These are phyloP conservation scores for Geosmithia morbida DNA, from an alignment of 2,329 filamentous ascomycete genomes.

Conservation along the genomic window DNA sequence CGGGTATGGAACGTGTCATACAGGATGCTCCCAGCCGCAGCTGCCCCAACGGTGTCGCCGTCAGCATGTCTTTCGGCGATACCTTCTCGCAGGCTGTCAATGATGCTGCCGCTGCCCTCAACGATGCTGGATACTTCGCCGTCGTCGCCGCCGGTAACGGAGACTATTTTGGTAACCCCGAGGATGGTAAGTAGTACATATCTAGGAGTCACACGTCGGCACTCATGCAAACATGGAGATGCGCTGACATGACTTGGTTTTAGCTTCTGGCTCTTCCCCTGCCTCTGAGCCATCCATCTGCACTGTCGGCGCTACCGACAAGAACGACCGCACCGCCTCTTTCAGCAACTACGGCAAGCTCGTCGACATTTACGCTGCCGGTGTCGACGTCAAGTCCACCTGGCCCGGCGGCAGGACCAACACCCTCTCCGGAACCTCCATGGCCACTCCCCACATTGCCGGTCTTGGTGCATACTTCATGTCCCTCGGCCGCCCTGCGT, in stretches of 20 bases:
- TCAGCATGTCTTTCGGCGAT: conserved; percentile 26
- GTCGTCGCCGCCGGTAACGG: conserved; percentile 26
- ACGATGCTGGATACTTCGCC: conserved; percentile 19
- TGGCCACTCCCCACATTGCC: conserved; percentile 48
- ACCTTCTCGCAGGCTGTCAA: conserved; percentile 16
- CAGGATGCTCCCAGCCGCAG: conserved; percentile 10
- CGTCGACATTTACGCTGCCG: conserved; percentile 24
- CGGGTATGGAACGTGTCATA: conserved; percentile 21
- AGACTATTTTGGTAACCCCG: not conserved
- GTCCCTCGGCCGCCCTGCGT: conserved; percentile 23
- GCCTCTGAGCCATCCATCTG: conserved; percentile 24
- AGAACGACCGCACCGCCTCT: conserved; percentile 16
- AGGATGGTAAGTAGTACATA: not conserved
- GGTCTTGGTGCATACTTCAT: conserved; percentile 52
- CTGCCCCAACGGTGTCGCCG: conserved; percentile 15
- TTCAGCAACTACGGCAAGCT: conserved; percentile 29
- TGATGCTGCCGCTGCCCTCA: conserved; percentile 19
- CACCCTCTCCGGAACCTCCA: conserved; percentile 33
- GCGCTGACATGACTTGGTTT: conserved; percentile 1
- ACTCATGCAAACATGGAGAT: no score
- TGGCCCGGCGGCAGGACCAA: conserved; percentile 15
- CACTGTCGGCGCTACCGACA: conserved; percentile 28
- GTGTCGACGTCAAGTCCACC: conserved; percentile 19
- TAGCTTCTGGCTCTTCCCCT: conserved; percentile 25
- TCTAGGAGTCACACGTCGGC: not conserved